Evolutionary conservation across 2,329 filamentous ascomycete species (phyloP).

Genomic region (Trichophaea hybrida): DNA sequence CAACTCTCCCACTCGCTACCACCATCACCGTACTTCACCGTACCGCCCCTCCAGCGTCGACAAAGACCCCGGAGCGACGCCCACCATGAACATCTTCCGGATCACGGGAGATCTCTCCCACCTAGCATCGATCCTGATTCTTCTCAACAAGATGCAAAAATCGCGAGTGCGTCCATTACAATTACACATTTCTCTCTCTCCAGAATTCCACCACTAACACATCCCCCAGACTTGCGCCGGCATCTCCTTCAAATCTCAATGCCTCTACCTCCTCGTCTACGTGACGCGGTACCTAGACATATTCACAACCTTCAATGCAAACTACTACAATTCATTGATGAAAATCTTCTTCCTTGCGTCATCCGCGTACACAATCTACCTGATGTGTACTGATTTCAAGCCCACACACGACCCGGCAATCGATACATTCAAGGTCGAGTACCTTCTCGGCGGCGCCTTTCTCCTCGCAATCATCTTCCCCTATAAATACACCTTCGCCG

Average conservation of each 20-base stretch:
- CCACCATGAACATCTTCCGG: slow-evolving; percentile 42
- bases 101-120: slow-evolving; percentile 74
- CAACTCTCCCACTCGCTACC: background rate
- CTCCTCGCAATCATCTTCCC: slow-evolving; percentile 70
- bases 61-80: background rate
- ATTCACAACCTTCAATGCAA: slow-evolving; percentile 66
- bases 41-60: background rate
- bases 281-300: slow-evolving; percentile 91
- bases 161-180: background rate
- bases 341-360: slow-evolving; percentile 88
- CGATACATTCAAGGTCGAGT: slow-evolving; percentile 95
- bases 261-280: slow-evolving; percentile 86
- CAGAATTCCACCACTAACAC: background rate
- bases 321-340: slow-evolving; percentile 84
- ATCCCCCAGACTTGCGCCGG: slow-evolving; percentile 77
- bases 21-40: background rate
- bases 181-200: background rate
- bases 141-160: slow-evolving; percentile 1
- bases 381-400: slow-evolving; percentile 96
- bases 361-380: slow-evolving; percentile 87
- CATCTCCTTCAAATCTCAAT: slow-evolving; percentile 98
- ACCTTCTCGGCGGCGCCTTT: slow-evolving; percentile 68
- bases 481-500: slow-evolving; percentile 64
- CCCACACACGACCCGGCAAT: slow-evolving; percentile 93
- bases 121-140: slow-evolving; percentile 26